Evolutionary conservation across 2,329 filamentous ascomycete species (phyloP).

Genomic region (Alternaria infectoria): DNA sequence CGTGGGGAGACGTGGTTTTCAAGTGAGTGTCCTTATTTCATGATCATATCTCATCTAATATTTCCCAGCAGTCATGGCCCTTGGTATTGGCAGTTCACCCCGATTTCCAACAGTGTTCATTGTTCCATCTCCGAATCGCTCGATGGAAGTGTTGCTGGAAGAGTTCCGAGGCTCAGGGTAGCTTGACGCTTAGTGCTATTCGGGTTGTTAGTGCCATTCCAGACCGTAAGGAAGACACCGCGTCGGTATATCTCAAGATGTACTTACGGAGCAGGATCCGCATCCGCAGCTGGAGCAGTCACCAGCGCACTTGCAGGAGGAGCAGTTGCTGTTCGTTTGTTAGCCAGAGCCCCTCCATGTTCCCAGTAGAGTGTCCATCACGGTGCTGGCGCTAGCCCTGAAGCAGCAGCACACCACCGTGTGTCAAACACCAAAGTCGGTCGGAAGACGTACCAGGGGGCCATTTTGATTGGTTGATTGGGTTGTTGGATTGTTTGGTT

Average conservation of each 20-base stretch:
- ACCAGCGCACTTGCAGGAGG: conserved; percentile 38
- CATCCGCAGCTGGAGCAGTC: conserved; percentile 42
- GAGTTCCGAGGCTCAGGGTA: background rate
- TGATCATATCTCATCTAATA: background rate
- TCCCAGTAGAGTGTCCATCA: conserved; percentile 21
- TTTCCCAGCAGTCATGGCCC: background rate
- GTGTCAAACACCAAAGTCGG: background rate
- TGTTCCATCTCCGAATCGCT: background rate
- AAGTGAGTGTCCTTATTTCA: background rate
- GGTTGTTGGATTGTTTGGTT: conserved; percentile 9
- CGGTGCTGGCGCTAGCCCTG: conserved; percentile 20
- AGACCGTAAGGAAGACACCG: background rate
- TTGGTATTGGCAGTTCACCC: background rate
- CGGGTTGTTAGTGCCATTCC: background rate
- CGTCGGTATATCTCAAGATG: background rate
- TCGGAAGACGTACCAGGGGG: conserved; percentile 29
- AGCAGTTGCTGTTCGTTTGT: conserved; percentile 27
- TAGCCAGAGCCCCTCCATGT: conserved; percentile 6
- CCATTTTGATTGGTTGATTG: conserved; percentile 20
- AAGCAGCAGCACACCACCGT: background rate
- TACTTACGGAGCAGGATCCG: conserved; percentile 34
- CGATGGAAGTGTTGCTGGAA: background rate
- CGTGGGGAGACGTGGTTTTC: background rate
- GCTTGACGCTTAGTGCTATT: conserved; percentile 17
- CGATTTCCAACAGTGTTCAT: background rate